Evolutionary conservation across 2,329 filamentous ascomycete genomes (phyloP), one percentile per base, ranked within the genome.

Genomic region (Stagonosporopsis rhizophila): DNA sequence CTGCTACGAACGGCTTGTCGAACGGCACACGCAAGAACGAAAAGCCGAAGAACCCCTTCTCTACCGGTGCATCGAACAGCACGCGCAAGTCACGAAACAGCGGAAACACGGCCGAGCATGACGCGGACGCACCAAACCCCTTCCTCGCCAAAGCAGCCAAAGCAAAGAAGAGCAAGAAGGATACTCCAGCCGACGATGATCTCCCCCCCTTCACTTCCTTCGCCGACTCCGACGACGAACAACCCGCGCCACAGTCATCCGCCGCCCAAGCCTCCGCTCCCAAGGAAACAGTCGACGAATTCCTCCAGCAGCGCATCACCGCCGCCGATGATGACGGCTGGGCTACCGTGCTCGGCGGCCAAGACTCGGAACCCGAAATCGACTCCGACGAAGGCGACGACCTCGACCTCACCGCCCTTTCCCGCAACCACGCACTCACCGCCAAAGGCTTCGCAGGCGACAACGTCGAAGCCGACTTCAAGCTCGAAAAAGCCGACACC

Each of bases 371-470:
- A n/a, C 65, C 23, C 20, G 56, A 65, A 9, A 60, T 58, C 4
- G 49, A 66, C 38, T 70, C 68, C 28, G 49, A 76, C 52, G 77
- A 78, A 44, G 76, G 79, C 30, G 75, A 79, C 45, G 71, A 72
- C 22, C 73, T 75, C 30, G 73, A 79, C 28, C 75, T 74, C 69
- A 57, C 76, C 74, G 46, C 65, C 48, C 70, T 80, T 12, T 71
- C 79, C 47, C 80, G 79, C 66, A 84, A 86, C 66, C 81, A 83
- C 59, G 86, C 88, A 35, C 85, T 96, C 56, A 88, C 96, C 53
- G 88, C 89, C 60, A 85, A 87, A 64, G 93, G 92, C 4, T 97
- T 99, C 75, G 94, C 93, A 2, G 92, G 91, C 38, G 75, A 93
- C 67, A 90, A 96, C 72, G 91, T 96, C 1, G 87, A 89, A 8